phyloP scores from a whole-genome alignment of 345 rosid genomes.

The Hibiscus trionum region DNA sequence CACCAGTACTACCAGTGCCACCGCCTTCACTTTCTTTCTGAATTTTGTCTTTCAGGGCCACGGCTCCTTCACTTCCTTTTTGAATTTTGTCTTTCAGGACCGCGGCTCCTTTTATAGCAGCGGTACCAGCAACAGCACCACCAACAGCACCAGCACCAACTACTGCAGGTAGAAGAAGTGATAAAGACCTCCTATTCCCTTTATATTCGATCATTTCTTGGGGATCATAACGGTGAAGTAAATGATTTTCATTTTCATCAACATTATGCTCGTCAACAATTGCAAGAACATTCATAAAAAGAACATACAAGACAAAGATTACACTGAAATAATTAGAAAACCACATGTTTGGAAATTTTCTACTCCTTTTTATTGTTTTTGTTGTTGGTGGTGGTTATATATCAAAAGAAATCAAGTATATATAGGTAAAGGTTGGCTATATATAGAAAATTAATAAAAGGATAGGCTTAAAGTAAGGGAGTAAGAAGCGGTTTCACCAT shows the following conservation, averaged over 20 bases:
- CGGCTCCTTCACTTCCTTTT: not conserved
- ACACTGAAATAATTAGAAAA: not conserved
- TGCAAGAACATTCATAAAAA: not conserved
- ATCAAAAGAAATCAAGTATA: not conserved
- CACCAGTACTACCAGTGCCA: not conserved
- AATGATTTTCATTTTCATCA: not conserved
- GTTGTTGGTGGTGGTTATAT: not conserved
- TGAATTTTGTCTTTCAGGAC: not conserved
- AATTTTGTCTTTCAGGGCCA: not conserved
- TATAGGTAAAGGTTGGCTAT: not conserved
- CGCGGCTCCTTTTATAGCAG: not conserved
- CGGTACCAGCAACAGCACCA: not conserved
- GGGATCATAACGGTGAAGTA: not conserved
- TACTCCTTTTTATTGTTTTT: not conserved
- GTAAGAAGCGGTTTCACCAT: slow-evolving; percentile 6
- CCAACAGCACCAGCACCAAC: not conserved
- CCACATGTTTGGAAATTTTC: not conserved
- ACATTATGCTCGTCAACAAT: not conserved
- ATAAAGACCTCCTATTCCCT: not conserved
- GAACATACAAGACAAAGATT: not conserved
- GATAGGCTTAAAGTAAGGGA: slow-evolving; percentile 35
- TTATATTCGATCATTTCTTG: not conserved
- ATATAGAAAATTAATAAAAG: not conserved
- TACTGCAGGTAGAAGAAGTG: not conserved
- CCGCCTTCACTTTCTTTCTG: too few relatives aligned